A percentile compares a stretch with the other conserved stretches of the same genome.
phyloP scores from a whole-genome alignment of 176 grass and related monocot species.

The Triticum dicoccoides region DNA sequence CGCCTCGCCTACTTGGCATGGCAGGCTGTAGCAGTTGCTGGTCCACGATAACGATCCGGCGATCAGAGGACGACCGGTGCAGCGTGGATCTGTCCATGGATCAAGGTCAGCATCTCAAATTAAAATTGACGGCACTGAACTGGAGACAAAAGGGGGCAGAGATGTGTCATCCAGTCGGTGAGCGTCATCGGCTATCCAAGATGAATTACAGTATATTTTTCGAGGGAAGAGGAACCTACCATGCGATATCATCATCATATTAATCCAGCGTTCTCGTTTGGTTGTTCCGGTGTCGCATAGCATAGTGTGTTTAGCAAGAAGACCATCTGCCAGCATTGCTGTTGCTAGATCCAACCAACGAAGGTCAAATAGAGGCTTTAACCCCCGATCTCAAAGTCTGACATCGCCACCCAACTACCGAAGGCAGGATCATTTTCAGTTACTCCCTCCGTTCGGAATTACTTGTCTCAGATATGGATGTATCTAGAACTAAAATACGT shows the following conservation, averaged over 20 bases:
- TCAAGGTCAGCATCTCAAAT: neutral
- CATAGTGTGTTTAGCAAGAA: too few species aligned
- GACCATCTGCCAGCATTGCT: too few species aligned
- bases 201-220: neutral
- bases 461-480: too few species aligned
- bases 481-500: too few species aligned
- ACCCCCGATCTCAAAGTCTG: too few species aligned
- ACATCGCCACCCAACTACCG: too few species aligned
- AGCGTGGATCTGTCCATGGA: neutral
- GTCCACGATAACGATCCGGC: constrained; percentile 7
- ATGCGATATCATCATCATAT: neutral
- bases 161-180: neutral
- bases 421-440: too few species aligned
- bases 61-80: neutral
- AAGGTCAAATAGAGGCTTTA: too few species aligned
- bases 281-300: neutral
- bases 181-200: neutral
- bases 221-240: neutral
- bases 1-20: neutral
- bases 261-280: neutral
- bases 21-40: neutral
- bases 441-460: too few species aligned
- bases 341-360: too few species aligned
- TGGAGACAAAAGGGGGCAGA: neutral
- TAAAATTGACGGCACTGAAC: neutral